These are phyloP conservation scores for Lepidium africanum DNA, from an alignment of 345 rosid species.

Conservation along the genomic window DNA sequence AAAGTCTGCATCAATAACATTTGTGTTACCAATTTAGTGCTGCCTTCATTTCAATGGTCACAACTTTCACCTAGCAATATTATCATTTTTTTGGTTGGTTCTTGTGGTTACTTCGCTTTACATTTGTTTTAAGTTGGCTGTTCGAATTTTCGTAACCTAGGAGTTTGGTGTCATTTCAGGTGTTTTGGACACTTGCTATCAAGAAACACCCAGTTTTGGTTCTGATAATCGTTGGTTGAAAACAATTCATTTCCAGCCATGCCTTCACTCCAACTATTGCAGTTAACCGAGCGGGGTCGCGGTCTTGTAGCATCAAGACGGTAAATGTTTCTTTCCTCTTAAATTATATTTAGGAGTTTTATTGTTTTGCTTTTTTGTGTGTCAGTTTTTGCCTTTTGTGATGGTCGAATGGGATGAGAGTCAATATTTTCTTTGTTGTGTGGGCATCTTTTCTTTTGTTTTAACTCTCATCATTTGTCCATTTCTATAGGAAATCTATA, in stretches of 20 bases:
- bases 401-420: background rate
- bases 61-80: background rate
- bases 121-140: background rate
- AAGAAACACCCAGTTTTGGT: conserved; percentile 19
- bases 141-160: background rate
- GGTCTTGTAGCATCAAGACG: conserved; percentile 76
- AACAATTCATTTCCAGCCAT: conserved; percentile 33
- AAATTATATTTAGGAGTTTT: background rate
- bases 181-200: conserved; percentile 15
- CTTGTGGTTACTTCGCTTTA: background rate
- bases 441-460: background rate
- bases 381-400: background rate
- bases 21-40: background rate
- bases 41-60: background rate
- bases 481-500: conserved; percentile 54
- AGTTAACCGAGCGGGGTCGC: conserved; percentile 77
- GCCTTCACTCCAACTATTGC: conserved; percentile 90
- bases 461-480: background rate
- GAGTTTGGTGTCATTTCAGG: conserved; percentile 26
- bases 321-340: conserved; percentile 30
- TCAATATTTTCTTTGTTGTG: background rate
- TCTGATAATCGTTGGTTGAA: conserved; percentile 15
- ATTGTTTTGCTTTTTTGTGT: background rate
- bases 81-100: background rate
- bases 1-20: background rate